Evolutionary conservation across 257 asterid genomes (phyloP).

Genomic region (Fraxinus anomala): DNA sequence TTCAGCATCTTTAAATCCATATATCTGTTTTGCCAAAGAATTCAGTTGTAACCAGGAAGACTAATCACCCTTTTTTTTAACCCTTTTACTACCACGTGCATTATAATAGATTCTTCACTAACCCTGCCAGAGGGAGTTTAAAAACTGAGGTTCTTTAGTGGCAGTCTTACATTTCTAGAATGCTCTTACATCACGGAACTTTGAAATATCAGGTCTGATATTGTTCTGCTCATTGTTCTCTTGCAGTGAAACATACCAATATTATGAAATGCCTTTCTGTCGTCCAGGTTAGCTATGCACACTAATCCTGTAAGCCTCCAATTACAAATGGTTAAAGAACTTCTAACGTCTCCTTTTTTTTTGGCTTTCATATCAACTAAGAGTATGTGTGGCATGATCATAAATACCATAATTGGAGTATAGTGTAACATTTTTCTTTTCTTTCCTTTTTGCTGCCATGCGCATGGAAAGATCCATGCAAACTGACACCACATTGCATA

Average conservation of each 20-base stretch:
- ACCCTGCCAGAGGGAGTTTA: conserved; percentile 2
- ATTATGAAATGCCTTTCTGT: conserved; percentile 86
- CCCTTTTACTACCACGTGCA: conserved; percentile 7
- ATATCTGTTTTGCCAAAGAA: not conserved
- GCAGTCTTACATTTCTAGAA: conserved; percentile 3
- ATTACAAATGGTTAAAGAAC: conserved; percentile 18
- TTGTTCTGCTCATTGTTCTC: conserved; percentile 34
- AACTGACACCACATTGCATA: not conserved
- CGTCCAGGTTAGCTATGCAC: conserved; percentile 71
- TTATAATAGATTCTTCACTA: not conserved
- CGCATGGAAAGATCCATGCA: not conserved
- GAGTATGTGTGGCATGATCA: conserved; percentile 4
- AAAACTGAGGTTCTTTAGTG: not conserved
- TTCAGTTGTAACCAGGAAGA: not conserved
- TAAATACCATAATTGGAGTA: not conserved
- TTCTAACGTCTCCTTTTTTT: not conserved
- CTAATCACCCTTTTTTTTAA: not conserved
- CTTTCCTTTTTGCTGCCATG: not conserved
- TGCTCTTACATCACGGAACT: conserved; percentile 7
- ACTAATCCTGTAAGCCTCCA: conserved; percentile 11
- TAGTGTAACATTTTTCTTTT: not conserved
- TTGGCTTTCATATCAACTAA: not conserved
- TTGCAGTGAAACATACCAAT: conserved; percentile 93
- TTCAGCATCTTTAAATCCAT: not conserved
- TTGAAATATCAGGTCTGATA: conserved; percentile 30